A percentile compares a stretch with the other conserved stretches of the same genome.
These are phyloP conservation scores for Besnoitia besnoiti DNA, from an alignment of 169 alveolate species.

Conservation along the genomic window DNA sequence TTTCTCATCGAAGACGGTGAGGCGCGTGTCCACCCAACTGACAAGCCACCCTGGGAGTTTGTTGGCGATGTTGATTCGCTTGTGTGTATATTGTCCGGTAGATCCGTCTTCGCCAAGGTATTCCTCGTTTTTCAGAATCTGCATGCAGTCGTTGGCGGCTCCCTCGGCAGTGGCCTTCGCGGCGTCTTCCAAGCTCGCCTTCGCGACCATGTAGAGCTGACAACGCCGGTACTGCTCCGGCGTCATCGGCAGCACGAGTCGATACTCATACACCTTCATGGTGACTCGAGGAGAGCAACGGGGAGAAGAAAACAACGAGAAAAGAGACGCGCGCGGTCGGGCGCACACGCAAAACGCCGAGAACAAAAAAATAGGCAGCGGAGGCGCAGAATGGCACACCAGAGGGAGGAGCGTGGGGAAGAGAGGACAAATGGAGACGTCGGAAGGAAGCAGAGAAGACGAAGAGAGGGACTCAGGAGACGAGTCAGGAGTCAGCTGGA, in stretches of 20 bases:
- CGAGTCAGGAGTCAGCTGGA: too few relatives aligned
- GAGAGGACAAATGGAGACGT: not conserved
- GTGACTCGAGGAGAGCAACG: not conserved
- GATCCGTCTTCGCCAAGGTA: constrained; percentile 50
- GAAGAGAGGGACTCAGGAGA: too few relatives aligned
- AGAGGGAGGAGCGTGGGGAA: not conserved
- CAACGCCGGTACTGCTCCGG: constrained; percentile 73
- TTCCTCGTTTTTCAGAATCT: constrained; percentile 64
- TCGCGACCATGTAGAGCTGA: constrained; percentile 73
- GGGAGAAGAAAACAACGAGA: too few relatives aligned
- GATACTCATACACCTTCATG: constrained; percentile 69
- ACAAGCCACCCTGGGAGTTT: constrained; percentile 77
- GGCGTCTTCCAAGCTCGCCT: constrained; percentile 70
- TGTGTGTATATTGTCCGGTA: constrained; percentile 70
- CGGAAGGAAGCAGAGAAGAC: not conserved
- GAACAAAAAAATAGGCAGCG: not conserved
- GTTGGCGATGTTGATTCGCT: constrained; percentile 69
- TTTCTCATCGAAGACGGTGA: constrained; percentile 71
- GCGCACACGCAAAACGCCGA: too few relatives aligned
- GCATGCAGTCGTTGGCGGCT: constrained; percentile 59
- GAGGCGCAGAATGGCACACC: not conserved
- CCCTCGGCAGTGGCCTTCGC: constrained; percentile 38
- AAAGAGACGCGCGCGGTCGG: not conserved
- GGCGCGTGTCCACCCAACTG: constrained; percentile 72
- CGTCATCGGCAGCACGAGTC: constrained; percentile 74